Evolutionary conservation across 805 yeast genomes (phyloP).

Genomic region (Nadsonia fulvescens): DNA sequence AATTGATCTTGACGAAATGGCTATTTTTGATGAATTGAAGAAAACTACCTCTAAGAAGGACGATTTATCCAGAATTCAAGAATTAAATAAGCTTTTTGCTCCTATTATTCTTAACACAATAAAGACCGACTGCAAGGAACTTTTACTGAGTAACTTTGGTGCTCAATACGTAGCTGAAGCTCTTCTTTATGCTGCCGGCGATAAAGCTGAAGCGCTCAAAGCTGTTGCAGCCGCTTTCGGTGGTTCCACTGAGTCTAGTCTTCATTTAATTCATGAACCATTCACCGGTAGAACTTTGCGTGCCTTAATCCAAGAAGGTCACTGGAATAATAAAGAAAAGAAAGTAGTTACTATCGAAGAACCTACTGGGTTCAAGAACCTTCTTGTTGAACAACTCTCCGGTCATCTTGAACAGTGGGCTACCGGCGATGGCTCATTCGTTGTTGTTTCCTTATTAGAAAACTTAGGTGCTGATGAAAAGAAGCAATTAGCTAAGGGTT

Average conservation of each 20-base stretch:
- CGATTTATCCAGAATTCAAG: constrained; percentile 52
- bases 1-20: constrained; percentile 35
- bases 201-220: constrained; percentile 26
- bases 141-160: constrained; percentile 57
- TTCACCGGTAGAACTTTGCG: constrained; percentile 59
- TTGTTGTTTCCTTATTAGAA: constrained; percentile 66
- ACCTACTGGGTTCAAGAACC: constrained; percentile 24
- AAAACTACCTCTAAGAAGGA: constrained; percentile 71
- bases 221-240: constrained; percentile 34
- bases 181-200: constrained; percentile 34
- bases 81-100: constrained; percentile 44
- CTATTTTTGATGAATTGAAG: constrained; percentile 41
- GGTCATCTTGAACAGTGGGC: constrained; percentile 50
- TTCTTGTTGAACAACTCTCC: constrained; percentile 32
- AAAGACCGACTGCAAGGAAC: constrained; percentile 28
- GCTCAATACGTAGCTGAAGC: constrained; percentile 71
- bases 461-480: constrained; percentile 27
- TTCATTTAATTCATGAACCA: constrained; percentile 45
- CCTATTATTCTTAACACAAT: constrained; percentile 47
- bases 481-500: constrained; percentile 25
- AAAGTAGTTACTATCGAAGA: constrained; percentile 26
- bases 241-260: constrained; percentile 47
- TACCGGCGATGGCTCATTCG: constrained; percentile 55
- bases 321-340: constrained; percentile 52
- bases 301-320: constrained; percentile 69